Evolutionary conservation across 441 rosid species (phyloP), one percentile per base, ranked within the genome.

Genomic region (Euphorbia celastroides): DNA sequence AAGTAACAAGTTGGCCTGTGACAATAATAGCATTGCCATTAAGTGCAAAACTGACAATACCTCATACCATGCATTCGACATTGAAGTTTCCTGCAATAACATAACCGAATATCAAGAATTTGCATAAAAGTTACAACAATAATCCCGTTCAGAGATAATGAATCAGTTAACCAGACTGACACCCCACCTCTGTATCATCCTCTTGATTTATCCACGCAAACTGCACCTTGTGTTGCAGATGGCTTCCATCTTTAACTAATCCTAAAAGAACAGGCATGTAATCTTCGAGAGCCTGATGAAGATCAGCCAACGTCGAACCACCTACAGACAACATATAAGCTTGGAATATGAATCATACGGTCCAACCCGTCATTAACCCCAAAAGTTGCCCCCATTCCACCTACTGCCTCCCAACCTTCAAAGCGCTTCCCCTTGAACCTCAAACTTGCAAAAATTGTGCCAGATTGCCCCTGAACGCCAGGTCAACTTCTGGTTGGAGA

Each of bases 131-230:
- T 54, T 54, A 42, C 52, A 67, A 2, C 52, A 57, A 51, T 16
- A 54, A 61, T 34, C n/a, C 42, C 23, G 17, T 44, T 34, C 23
- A 46, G 12, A 71, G 23, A 70, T 52, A 58, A 16, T 62, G 66
- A 66, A 31, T 17, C 16, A 25, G 72, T 32, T 72, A 62, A 62
- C 41, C 38, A 68, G 41, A 65, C 58, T 68, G 55, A 48, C 20
- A 57, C 51, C 80, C 57, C 73, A 94, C 99, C 97, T 88, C 96
- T 67, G 82, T 80, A 64, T 90, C 95, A 73, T 90, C 96, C 78
- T 92, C 99, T 70, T 92, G 98, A 74, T 95, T 95, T 62, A 85
- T 74, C 99, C 99, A 95, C 72, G 72, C 83, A 79, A 92, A 95
- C 71, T 82, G 85, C 77, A 88, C 93, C 76, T 80, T 88, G 78